Conservation (phyloP, 345 rosid genomes). For the Ricinus communis region DNA sequence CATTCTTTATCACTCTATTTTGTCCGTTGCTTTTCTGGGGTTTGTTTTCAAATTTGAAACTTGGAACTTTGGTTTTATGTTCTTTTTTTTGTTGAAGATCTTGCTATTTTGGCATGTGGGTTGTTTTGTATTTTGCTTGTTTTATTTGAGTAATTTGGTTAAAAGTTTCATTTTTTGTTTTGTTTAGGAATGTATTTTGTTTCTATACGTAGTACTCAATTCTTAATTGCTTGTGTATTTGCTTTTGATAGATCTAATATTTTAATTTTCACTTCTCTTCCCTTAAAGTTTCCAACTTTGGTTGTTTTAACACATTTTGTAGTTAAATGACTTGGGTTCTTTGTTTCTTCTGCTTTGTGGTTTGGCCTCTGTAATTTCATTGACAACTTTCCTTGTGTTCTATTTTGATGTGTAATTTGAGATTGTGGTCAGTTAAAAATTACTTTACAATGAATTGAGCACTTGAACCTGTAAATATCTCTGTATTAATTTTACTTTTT, state of each 20-base stretch:
- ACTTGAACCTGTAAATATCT: too few species aligned
- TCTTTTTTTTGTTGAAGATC: constrained; percentile 20
- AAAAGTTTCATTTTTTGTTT: constrained; percentile 5
- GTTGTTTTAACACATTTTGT: neutral
- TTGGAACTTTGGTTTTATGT: neutral
- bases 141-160: neutral
- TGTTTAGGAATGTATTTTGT: neutral
- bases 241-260: constrained; percentile 14
- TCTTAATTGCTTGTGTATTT: neutral
- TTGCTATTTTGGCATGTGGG: constrained; percentile 18
- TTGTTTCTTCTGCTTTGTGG: neutral
- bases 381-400: neutral
- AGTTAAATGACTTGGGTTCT: neutral
- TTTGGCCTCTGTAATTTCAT: neutral
- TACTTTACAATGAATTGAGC: neutral
- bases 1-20: neutral
- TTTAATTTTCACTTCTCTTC: neutral
- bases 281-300: neutral
- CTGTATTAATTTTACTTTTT: too few species aligned
- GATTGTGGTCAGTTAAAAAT: neutral
- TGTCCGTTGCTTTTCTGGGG: constrained; percentile 10
- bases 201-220: constrained; percentile 1
- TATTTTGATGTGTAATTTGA: neutral
- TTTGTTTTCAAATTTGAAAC: neutral
- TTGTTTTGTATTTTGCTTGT: constrained; percentile 11